Percentiles rank a stretch among this genome's conserved stretches.
These are phyloP conservation scores for Xerocomellus dryophilus DNA, from an alignment of 768 basidiomycete genomes.

Conservation along the genomic window DNA sequence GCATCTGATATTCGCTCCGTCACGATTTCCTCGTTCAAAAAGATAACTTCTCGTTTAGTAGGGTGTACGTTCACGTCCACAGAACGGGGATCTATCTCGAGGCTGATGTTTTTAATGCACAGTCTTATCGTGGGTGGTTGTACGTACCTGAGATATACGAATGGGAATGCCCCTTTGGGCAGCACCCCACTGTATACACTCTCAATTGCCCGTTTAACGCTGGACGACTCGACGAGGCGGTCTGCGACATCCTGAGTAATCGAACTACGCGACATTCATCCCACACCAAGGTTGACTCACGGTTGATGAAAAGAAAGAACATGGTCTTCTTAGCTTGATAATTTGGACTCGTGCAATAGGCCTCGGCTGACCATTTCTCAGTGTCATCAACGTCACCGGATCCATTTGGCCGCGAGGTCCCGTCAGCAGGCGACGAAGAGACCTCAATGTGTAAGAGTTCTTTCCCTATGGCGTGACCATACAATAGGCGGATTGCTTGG, in stretches of 20 bases:
- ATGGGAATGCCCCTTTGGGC: slow-evolving; percentile 87
- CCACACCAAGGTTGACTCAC: slow-evolving; percentile 43
- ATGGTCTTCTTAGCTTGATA: slow-evolving; percentile 84
- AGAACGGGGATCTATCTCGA: slow-evolving; percentile 79
- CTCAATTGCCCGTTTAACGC: slow-evolving; percentile 87
- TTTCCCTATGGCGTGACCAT: slow-evolving; percentile 76
- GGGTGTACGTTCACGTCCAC: slow-evolving; percentile 99
- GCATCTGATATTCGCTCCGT: slow-evolving; percentile 71
- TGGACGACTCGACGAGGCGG: slow-evolving; percentile 83
- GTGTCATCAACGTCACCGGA: slow-evolving; percentile 27
- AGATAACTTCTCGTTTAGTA: slow-evolving; percentile 95
- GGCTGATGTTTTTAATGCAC: slow-evolving; percentile 38
- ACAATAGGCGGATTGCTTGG: slow-evolving; percentile 75
- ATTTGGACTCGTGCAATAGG: slow-evolving; percentile 81
- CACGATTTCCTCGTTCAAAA: slow-evolving; percentile 86
- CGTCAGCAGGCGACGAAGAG: slow-evolving; percentile 32
- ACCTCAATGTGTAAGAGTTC: slow-evolving; percentile 57
- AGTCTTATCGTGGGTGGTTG: background rate
- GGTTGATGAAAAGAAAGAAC: slow-evolving; percentile 92
- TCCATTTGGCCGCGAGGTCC: slow-evolving; percentile 18
- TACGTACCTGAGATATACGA: slow-evolving; percentile 88
- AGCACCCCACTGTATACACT: slow-evolving; percentile 79
- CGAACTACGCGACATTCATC: background rate
- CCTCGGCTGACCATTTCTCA: slow-evolving; percentile 68
- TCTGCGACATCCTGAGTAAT: slow-evolving; percentile 44